phyloP scores from a whole-genome alignment of 768 basidiomycete genomes.

The Lentinula lateritia region DNA sequence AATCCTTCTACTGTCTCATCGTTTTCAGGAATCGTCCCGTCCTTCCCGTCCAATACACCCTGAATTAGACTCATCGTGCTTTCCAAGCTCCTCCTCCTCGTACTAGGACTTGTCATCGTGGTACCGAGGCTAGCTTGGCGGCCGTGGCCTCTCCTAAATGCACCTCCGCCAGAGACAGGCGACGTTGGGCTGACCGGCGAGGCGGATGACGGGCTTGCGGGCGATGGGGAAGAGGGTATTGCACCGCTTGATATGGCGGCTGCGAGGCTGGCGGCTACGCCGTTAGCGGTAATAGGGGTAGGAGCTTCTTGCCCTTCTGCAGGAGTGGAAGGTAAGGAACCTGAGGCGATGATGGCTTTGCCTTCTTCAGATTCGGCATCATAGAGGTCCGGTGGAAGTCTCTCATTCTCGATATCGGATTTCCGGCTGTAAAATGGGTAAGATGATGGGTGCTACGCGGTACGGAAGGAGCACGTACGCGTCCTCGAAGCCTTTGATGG shows the following conservation, averaged over 20 bases:
- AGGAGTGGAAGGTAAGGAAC: conserved; percentile 51
- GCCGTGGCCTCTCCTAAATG: conserved; percentile 65
- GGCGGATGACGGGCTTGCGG: conserved; percentile 7
- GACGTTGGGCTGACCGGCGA: conserved; percentile 24
- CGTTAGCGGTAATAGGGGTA: conserved; percentile 40
- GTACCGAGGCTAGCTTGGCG: conserved; percentile 87
- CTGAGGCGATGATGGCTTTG: conserved; percentile 47
- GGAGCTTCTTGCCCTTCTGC: conserved; percentile 38
- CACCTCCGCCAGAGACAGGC: conserved; percentile 37
- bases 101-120: conserved; percentile 93
- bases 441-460: neutral
- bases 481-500: conserved; percentile 90
- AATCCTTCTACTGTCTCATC: conserved; percentile 31
- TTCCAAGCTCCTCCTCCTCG: conserved; percentile 85
- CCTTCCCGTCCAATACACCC: conserved; percentile 80
- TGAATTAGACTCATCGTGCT: conserved; percentile 94
- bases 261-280: conserved; percentile 39
- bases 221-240: conserved; percentile 21
- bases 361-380: conserved; percentile 74
- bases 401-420: conserved; percentile 98
- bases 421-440: conserved; percentile 57
- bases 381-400: conserved; percentile 92
- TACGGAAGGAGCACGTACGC: conserved; percentile 57
- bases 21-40: conserved; percentile 29
- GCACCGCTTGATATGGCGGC: conserved; percentile 26